A percentile compares a stretch with the other conserved stretches of the same genome.
Evolutionary conservation across 805 yeast genomes (phyloP).

Genomic region (Kodamaea fukazawae): DNA sequence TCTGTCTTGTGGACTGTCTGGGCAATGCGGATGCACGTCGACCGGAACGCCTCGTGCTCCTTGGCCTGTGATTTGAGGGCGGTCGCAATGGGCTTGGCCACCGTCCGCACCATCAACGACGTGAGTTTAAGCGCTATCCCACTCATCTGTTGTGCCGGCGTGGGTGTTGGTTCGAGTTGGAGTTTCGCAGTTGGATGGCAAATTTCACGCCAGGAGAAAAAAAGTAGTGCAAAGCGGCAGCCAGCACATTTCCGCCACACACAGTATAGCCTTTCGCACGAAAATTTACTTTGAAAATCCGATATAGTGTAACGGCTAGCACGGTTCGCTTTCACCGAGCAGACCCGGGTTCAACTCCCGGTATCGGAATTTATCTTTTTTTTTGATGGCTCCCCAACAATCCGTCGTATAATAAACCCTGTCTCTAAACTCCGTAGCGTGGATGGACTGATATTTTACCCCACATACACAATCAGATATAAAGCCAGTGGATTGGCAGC

Average conservation of each 20-base stretch:
- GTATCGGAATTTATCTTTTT: conserved; percentile 51
- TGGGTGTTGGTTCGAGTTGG: too few relatives aligned
- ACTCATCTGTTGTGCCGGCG: conserved; percentile 49
- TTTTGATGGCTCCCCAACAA: too few relatives aligned
- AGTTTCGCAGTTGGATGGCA: too few relatives aligned
- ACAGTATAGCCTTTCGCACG: too few relatives aligned
- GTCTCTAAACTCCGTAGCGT: too few relatives aligned
- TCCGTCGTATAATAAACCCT: too few relatives aligned
- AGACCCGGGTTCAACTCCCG: conserved; percentile 87
- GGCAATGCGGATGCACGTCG: conserved; percentile 64
- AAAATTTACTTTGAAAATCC: conserved; percentile 41
- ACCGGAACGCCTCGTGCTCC: conserved; percentile 62
- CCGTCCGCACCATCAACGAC: conserved; percentile 66
- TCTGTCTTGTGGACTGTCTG: conserved; percentile 70
- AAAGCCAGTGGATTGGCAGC: too few relatives aligned
- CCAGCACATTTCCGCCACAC: too few relatives aligned
- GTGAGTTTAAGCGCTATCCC: conserved; percentile 73
- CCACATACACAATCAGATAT: too few relatives aligned
- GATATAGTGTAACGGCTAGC: conserved; percentile 82
- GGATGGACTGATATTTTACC: too few relatives aligned
- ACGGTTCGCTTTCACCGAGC: conserved; percentile 85
- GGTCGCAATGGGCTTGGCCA: conserved; percentile 77
- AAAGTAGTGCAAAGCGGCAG: too few relatives aligned
- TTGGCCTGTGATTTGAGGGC: conserved; percentile 71
- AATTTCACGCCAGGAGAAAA: too few relatives aligned